These are phyloP conservation scores for Saccharomycopsis guyanensis DNA, from an alignment of 805 yeast species.

Conservation along the genomic window DNA sequence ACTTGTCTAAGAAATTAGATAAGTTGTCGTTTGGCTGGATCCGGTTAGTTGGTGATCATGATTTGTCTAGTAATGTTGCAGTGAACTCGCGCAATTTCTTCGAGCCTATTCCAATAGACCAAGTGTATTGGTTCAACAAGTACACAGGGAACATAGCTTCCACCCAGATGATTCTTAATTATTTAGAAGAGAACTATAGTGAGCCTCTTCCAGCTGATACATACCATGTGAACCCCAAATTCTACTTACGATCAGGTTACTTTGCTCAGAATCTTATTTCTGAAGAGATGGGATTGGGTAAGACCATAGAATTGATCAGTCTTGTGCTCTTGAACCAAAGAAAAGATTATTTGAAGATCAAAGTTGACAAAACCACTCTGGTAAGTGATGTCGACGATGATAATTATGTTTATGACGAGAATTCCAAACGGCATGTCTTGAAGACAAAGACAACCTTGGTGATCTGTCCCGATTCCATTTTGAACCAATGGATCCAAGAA, in stretches of 20 bases:
- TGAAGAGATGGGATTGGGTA: conserved; percentile 98
- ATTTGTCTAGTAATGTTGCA: not conserved
- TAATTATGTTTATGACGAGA: conserved; percentile 31
- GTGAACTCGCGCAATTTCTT: conserved; percentile 13
- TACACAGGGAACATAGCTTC: conserved; percentile 42
- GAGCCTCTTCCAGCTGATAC: conserved; percentile 11
- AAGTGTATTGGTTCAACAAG: conserved; percentile 39
- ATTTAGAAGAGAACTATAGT: conserved; percentile 20
- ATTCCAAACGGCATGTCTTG: conserved; percentile 37
- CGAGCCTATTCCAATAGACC: conserved; percentile 8
- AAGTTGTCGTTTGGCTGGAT: conserved; percentile 49
- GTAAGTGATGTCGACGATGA: conserved; percentile 25
- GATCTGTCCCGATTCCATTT: conserved; percentile 78
- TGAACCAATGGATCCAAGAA: conserved; percentile 83
- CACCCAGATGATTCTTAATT: conserved; percentile 27
- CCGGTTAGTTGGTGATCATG: conserved; percentile 20
- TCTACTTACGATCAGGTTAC: conserved; percentile 1
- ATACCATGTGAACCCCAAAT: not conserved
- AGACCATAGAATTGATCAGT: conserved; percentile 78
- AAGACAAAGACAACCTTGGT: conserved; percentile 68
- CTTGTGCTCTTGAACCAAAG: conserved; percentile 57
- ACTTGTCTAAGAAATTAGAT: conserved; percentile 24
- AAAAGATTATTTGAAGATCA: conserved; percentile 11
- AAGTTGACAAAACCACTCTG: not conserved
- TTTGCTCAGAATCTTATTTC: conserved; percentile 62